Evolutionary conservation across 345 rosid genomes (phyloP).

Genomic region (Atalantia buxifolia): DNA sequence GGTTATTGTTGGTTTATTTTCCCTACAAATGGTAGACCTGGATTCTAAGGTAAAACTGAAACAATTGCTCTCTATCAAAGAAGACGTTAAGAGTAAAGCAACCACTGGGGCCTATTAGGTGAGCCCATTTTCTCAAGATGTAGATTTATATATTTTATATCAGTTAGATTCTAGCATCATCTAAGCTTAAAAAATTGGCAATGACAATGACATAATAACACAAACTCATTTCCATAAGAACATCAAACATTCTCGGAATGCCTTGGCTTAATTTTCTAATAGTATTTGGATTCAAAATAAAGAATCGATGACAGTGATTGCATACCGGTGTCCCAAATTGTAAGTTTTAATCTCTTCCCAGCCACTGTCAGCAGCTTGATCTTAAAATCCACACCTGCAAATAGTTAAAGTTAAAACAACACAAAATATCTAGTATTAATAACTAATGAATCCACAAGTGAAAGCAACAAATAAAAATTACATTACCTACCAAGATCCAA

Average conservation of each 20-base stretch:
- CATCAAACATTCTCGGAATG: background rate
- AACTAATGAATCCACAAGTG: too few species aligned
- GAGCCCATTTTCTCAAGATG: background rate
- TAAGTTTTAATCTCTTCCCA: slow-evolving; percentile 83
- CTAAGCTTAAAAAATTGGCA: slow-evolving; percentile 8
- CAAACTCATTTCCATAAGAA: background rate
- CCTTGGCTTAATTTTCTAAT: background rate
- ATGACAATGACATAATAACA: slow-evolving; percentile 1
- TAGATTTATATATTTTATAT: background rate
- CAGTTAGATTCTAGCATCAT: slow-evolving; percentile 4
- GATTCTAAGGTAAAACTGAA: slow-evolving; percentile 4
- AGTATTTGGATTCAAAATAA: background rate
- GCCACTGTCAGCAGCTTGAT: slow-evolving; percentile 79
- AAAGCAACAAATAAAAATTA: too few species aligned
- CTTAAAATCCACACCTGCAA: slow-evolving; percentile 93
- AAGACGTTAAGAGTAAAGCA: background rate
- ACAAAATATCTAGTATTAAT: background rate
- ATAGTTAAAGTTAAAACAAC: background rate
- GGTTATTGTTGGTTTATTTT: background rate
- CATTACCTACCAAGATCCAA: too few species aligned
- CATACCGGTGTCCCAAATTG: slow-evolving; percentile 97
- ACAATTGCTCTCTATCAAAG: background rate
- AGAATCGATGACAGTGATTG: background rate
- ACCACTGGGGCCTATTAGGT: slow-evolving; percentile 4
- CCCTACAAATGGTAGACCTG: background rate